These are phyloP conservation scores for Sutorius eximius DNA, from an alignment of 1,284 basidiomycete species.

Conservation along the genomic window DNA sequence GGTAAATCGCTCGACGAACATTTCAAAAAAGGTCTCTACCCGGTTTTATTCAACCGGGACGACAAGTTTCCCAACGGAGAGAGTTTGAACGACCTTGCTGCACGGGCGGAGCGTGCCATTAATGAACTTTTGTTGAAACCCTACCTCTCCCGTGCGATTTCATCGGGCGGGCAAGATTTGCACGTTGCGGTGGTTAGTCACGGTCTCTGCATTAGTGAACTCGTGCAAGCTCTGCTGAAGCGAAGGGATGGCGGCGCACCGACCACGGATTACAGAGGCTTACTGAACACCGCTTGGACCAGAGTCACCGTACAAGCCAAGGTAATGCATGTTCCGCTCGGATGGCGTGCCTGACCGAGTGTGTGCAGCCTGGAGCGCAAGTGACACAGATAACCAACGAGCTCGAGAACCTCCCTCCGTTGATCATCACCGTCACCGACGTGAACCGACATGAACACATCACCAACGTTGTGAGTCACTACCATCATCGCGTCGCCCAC, in stretches of 20 bases:
- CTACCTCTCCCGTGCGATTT: conserved; percentile 46
- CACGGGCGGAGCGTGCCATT: conserved; percentile 59
- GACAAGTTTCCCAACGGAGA: conserved; percentile 74
- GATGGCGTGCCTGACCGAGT: conserved; percentile 3
- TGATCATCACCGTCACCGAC: conserved; percentile 48
- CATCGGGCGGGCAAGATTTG: conserved; percentile 39
- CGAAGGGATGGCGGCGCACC: conserved; percentile 38
- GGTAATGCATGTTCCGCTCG: conserved; percentile 35
- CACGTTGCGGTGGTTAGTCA: conserved; percentile 80
- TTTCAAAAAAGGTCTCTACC: conserved; percentile 52
- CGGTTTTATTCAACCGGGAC: conserved; percentile 45
- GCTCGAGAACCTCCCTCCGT: conserved; percentile 31
- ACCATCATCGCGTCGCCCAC: not conserved
- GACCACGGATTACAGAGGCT: conserved; percentile 46
- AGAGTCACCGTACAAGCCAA: conserved; percentile 50
- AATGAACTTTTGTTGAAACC: conserved; percentile 58
- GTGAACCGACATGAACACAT: conserved; percentile 60
- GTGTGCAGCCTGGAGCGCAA: conserved; percentile 32
- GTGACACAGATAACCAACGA: conserved; percentile 24
- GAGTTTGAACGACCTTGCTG: conserved; percentile 65
- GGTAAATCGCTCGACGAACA: conserved; percentile 50
- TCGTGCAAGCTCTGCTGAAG: conserved; percentile 51
- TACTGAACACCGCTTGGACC: conserved; percentile 74
- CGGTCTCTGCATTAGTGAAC: conserved; percentile 73
- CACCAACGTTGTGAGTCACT: conserved; percentile 50